phyloP scores from a whole-genome alignment of 1,139 yeast genomes.

The Geotrichum klebahnii region DNA sequence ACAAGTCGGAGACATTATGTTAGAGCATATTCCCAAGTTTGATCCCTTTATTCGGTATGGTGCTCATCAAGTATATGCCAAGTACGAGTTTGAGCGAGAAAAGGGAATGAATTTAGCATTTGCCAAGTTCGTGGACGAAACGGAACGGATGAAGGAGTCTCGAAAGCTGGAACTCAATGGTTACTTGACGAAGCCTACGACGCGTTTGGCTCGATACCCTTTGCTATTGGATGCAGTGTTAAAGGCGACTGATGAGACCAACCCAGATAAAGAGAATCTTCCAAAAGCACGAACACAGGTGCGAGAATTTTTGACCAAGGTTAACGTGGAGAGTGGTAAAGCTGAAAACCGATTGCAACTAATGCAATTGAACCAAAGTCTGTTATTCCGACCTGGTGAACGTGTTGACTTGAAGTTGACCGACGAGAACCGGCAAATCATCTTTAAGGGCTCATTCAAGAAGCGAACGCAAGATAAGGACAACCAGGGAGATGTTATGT shows the following conservation, averaged over 20 bases:
- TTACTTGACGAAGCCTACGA: constrained; percentile 89
- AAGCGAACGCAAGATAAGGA: constrained; percentile 78
- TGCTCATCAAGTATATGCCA: constrained; percentile 94
- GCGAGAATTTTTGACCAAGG: constrained; percentile 69
- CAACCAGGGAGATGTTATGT: constrained; percentile 63
- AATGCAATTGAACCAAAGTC: constrained; percentile 75
- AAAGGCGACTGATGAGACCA: constrained; percentile 71
- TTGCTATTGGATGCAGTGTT: constrained; percentile 75
- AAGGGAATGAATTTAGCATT: constrained; percentile 84
- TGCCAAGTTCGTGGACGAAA: constrained; percentile 88
- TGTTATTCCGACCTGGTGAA: constrained; percentile 74
- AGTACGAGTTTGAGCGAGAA: constrained; percentile 92
- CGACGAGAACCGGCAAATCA: constrained; percentile 72
- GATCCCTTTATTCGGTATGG: constrained; percentile 92
- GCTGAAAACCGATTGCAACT: constrained; percentile 90
- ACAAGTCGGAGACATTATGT: constrained; percentile 79
- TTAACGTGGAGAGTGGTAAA: constrained; percentile 88
- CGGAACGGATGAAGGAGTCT: constrained; percentile 83
- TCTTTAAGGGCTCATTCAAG: constrained; percentile 72
- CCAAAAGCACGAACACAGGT: constrained; percentile 72
- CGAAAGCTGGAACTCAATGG: constrained; percentile 89
- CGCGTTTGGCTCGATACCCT: constrained; percentile 93
- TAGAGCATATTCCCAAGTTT: constrained; percentile 78
- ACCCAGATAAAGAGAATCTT: constrained; percentile 69
- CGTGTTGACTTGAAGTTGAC: constrained; percentile 80